Evolutionary conservation across 768 basidiomycete species (phyloP).

Genomic region (Russula sp.): DNA sequence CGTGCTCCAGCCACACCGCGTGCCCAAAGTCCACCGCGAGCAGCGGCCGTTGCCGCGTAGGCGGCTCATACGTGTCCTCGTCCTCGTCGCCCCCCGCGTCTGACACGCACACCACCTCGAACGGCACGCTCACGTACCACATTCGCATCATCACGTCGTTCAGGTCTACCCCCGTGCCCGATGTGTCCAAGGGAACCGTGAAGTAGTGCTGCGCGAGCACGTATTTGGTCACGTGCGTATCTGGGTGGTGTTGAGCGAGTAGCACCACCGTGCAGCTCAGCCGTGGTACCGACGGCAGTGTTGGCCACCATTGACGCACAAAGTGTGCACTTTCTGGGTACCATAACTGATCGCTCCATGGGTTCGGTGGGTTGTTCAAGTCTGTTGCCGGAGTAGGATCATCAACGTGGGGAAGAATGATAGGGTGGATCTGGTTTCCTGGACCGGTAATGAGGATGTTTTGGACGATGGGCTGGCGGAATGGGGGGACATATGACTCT

Average conservation of each 20-base stretch:
- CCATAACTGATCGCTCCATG: constrained; percentile 63
- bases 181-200: constrained; percentile 47
- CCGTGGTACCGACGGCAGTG: constrained; percentile 52
- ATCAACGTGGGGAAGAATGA: constrained; percentile 3
- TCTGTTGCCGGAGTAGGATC: constrained; percentile 3
- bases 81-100: too few species aligned
- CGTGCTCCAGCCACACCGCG: too few species aligned
- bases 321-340: constrained; percentile 72
- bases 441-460: constrained; percentile 3
- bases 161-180: constrained; percentile 22
- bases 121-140: constrained; percentile 73
- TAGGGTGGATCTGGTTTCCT: background rate
- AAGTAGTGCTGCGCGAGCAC: constrained; percentile 74
- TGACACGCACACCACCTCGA: too few species aligned
- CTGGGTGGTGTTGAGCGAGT: constrained; percentile 55
- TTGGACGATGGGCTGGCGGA: constrained; percentile 18
- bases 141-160: constrained; percentile 57
- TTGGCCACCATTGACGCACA: constrained; percentile 79
- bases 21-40: too few species aligned
- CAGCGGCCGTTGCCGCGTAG: too few species aligned
- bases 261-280: constrained; percentile 70
- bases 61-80: too few species aligned
- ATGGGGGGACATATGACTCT: constrained; percentile 16
- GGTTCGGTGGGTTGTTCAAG: constrained; percentile 36
- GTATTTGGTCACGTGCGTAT: constrained; percentile 53